Conservation (phyloP, 345 rosid species). For the Salix caprea region DNA sequence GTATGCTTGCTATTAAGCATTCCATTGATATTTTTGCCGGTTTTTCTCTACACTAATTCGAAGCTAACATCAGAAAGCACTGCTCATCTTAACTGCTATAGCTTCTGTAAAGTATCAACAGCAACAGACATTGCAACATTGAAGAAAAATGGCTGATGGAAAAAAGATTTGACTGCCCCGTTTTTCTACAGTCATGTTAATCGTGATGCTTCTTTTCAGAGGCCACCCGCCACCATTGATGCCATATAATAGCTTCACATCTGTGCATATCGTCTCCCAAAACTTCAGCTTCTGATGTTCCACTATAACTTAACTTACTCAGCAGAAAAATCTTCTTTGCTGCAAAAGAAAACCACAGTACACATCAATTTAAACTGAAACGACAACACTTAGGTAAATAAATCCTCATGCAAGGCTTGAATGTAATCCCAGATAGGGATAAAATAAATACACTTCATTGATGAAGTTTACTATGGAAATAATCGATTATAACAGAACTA, state of each 20-base stretch:
- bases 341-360: constrained; percentile 20
- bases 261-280: neutral
- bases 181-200: neutral
- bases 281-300: constrained; percentile 1
- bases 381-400: neutral
- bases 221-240: neutral
- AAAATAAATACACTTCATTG: neutral
- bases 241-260: neutral
- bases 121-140: neutral
- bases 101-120: constrained; percentile 11
- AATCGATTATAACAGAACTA: constrained; percentile 1
- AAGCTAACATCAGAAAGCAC: constrained; percentile 10
- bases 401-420: neutral
- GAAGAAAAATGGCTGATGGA: constrained; percentile 3
- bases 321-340: constrained; percentile 58
- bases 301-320: constrained; percentile 9
- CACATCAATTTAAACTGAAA: neutral
- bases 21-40: constrained; percentile 3
- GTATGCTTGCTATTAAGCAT: neutral
- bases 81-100: constrained; percentile 7
- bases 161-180: neutral
- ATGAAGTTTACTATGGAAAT: neutral
- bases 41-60: constrained; percentile 16
- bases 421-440: neutral
- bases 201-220: neutral